Base-by-base conservation (phyloP, 108 stramenopile genomes). In the Cyclotella sp. region DNA sequence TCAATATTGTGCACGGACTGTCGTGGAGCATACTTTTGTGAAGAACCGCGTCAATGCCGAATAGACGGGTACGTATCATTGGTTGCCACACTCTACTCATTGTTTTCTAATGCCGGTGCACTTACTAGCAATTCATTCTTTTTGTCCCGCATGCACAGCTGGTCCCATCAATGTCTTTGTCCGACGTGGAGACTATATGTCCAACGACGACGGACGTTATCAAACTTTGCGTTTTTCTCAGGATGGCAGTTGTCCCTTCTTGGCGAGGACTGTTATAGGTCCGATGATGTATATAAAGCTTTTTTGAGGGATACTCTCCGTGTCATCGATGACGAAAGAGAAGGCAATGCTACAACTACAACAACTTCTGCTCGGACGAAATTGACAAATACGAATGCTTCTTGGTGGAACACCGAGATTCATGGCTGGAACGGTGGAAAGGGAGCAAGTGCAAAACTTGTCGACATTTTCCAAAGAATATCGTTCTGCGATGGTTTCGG, bases 111-210 rank as follows among this genome's bases (percentile, higher is more conserved):
- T n/a, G n/a, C n/a, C n/a, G n/a, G n/a, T n/a, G n/a, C n/a, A n/a
- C n/a, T n/a, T n/a, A n/a, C n/a, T 8, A 42, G 9, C 22, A 0
- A 26, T 58, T 26, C 34, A 24, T 51, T 41, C n/a, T 16, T 72
- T 11, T 72, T 46, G 29, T 12, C 19, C 9, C 24, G 15, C 70
- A 15, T 45, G 39, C 53, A 52, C 18, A 51, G 73, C 26, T 96
- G 95, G 95, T 90, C 95, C 0, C 95, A 96, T 83, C 64, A 58
- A 27, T 96, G 95, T 57, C 69, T 87, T 13, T 96, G 95, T 70
- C 22, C 74, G 12, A 90, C 95, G 16, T 96, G 93, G 92, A 86
- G 82, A 21, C 14, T 88, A 0, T 96, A 96, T 47, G 78, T 82
- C 27, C 30, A 72, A 40, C 86, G 71, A 29, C 84, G 95, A 44